These are phyloP conservation scores for Botrytis tulipae DNA, from an alignment of 2,329 filamentous ascomycete species.

Conservation along the genomic window DNA sequence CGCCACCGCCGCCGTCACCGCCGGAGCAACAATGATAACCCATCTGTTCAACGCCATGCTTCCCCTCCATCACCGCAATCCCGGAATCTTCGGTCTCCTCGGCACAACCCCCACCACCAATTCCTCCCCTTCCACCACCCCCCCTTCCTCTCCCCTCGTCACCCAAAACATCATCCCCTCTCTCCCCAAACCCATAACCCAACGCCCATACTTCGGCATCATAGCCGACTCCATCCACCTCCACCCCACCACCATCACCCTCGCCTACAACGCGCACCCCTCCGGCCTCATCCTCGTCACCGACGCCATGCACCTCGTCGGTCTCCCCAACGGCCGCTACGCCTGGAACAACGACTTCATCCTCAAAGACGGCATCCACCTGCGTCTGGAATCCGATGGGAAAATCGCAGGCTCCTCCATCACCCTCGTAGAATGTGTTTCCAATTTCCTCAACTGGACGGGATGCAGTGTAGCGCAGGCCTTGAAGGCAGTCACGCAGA, in stretches of 20 bases:
- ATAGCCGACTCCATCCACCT: slow-evolving; percentile 90
- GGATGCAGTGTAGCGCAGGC: slow-evolving; percentile 66
- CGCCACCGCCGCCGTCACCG: slow-evolving; percentile 66
- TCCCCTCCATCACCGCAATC: slow-evolving; percentile 85
- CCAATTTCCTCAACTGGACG: slow-evolving; percentile 76
- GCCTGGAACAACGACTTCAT: slow-evolving; percentile 69
- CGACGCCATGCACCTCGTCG: slow-evolving; percentile 86
- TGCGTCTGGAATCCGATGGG: slow-evolving; percentile 75
- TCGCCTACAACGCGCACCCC: slow-evolving; percentile 83
- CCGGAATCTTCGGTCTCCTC: slow-evolving; percentile 83
- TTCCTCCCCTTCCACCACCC: background rate
- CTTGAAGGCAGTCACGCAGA: slow-evolving; percentile 69
- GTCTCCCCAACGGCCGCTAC: slow-evolving; percentile 79
- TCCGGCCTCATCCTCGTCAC: slow-evolving; percentile 85
- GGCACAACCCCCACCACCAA: slow-evolving; percentile 56
- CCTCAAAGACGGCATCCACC: slow-evolving; percentile 67
- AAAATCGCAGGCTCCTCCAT: slow-evolving; percentile 75
- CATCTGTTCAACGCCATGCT: slow-evolving; percentile 95
- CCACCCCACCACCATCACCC: slow-evolving; percentile 83
- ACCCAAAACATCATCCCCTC: slow-evolving; percentile 29
- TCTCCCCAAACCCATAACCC: background rate
- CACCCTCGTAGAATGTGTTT: slow-evolving; percentile 76
- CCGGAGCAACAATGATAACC: slow-evolving; percentile 84
- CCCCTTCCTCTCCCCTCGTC: slow-evolving; percentile 43
- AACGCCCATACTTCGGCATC: slow-evolving; percentile 77